Evolutionary conservation across 2,329 filamentous ascomycete genomes (phyloP).

Genomic region (Ophiostoma australiae): DNA sequence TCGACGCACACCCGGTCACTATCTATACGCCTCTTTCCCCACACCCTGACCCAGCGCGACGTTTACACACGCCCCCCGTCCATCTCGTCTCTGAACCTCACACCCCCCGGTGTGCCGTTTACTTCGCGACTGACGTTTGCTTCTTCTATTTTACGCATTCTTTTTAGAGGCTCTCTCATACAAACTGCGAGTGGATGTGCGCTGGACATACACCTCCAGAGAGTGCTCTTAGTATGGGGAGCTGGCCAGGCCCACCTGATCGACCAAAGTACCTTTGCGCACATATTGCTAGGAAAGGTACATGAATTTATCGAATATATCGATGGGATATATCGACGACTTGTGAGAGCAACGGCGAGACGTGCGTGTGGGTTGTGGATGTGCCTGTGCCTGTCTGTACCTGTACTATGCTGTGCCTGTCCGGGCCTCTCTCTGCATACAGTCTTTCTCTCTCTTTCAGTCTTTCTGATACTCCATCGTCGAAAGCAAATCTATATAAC

Average conservation of each 20-base stretch:
- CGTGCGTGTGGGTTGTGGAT: background rate
- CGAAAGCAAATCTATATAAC: slow-evolving; percentile 19
- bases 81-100: background rate
- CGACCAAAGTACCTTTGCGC: background rate
- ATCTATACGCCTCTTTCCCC: background rate
- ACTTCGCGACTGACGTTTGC: slow-evolving; percentile 12
- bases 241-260: slow-evolving; percentile 2
- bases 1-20: background rate
- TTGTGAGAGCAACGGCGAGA: slow-evolving; percentile 4
- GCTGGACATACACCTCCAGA: slow-evolving; percentile 3
- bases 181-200: slow-evolving; percentile 1
- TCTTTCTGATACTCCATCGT: background rate
- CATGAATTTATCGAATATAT: slow-evolving; percentile 3
- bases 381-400: slow-evolving; percentile 1
- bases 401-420: background rate
- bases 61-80: slow-evolving; percentile 12
- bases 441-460: background rate
- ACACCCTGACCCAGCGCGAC: background rate
- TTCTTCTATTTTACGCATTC: slow-evolving; percentile 16
- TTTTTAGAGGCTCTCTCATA: slow-evolving; percentile 20
- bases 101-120: background rate
- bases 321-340: background rate
- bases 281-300: background rate
- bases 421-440: background rate
- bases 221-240: background rate